Evolutionary conservation across 768 basidiomycete species (phyloP).

Genomic region (Calocybe gangraenosa): DNA sequence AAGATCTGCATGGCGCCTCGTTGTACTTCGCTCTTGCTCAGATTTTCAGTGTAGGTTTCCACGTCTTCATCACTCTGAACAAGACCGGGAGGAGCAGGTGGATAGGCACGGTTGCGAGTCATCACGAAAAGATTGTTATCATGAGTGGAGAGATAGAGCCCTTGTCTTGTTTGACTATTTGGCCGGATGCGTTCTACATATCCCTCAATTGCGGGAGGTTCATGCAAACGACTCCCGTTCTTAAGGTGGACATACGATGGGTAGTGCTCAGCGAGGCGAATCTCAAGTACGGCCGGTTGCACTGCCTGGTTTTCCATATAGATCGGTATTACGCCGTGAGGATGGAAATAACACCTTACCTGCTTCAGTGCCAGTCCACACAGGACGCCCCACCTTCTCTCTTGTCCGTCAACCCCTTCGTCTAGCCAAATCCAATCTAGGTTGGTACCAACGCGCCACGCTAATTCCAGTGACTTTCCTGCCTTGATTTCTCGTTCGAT

Average conservation of each 20-base stretch:
- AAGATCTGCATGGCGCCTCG: constrained; percentile 65
- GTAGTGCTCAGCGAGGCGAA: constrained; percentile 71
- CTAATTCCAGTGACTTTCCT: constrained; percentile 65
- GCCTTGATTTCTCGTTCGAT: constrained; percentile 47
- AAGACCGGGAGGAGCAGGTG: constrained; percentile 67
- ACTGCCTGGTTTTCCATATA: constrained; percentile 23
- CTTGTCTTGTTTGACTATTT: constrained; percentile 52
- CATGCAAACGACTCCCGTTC: constrained; percentile 48
- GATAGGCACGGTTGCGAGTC: constrained; percentile 47
- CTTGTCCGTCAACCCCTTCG: constrained; percentile 56
- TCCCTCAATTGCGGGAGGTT: constrained; percentile 84
- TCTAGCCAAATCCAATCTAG: constrained; percentile 87
- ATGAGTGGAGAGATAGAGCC: constrained; percentile 68
- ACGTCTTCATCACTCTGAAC: constrained; percentile 21
- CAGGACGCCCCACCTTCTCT: constrained; percentile 68
- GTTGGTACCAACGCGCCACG: constrained; percentile 70
- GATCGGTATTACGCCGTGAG: too few species aligned
- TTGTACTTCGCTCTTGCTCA: constrained; percentile 50
- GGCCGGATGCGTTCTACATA: constrained; percentile 72
- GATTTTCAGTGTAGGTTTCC: constrained; percentile 27
- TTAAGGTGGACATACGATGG: constrained; percentile 43
- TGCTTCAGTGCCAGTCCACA: constrained; percentile 72
- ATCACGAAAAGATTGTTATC: constrained; percentile 70
- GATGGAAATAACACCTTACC: constrained; percentile 36
- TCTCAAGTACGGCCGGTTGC: constrained; percentile 56